phyloP scores from a whole-genome alignment of 1,139 yeast genomes.

The Sugiyamaella japonica region DNA sequence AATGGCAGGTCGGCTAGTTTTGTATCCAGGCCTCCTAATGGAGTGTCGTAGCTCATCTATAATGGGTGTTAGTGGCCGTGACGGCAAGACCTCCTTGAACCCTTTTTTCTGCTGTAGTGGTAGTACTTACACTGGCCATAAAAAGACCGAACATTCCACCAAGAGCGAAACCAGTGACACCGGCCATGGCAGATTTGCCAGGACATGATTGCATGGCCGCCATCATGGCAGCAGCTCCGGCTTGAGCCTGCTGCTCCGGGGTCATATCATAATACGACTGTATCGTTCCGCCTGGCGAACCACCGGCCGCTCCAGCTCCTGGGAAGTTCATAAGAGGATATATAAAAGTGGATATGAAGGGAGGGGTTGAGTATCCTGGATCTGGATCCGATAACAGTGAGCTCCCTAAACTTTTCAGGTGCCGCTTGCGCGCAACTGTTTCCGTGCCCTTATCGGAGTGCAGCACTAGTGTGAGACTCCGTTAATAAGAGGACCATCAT shows the following conservation, averaged over 20 bases:
- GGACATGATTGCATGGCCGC: slow-evolving; percentile 91
- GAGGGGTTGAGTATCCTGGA: too few species aligned
- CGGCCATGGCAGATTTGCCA: slow-evolving; percentile 88
- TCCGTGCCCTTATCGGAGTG: too few species aligned
- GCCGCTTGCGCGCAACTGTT: too few species aligned
- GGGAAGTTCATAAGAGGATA: slow-evolving; percentile 6
- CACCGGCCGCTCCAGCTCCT: slow-evolving; percentile 9
- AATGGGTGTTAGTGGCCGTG: background rate
- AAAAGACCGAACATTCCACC: slow-evolving; percentile 97
- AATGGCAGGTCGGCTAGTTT: slow-evolving; percentile 79
- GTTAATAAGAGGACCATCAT: too few species aligned
- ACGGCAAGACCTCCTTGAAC: too few species aligned
- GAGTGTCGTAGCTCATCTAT: slow-evolving; percentile 72
- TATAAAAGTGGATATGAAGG: too few species aligned
- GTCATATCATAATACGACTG: slow-evolving; percentile 64
- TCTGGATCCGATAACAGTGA: too few species aligned
- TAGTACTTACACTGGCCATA: slow-evolving; percentile 76
- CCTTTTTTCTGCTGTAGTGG: too few species aligned
- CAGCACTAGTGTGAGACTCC: too few species aligned
- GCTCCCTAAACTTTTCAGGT: too few species aligned
- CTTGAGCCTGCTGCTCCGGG: slow-evolving; percentile 90
- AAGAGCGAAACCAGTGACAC: slow-evolving; percentile 89
- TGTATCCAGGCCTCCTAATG: slow-evolving; percentile 56
- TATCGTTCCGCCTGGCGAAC: slow-evolving; percentile 24
- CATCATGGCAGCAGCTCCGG: slow-evolving; percentile 84